These are phyloP conservation scores for Sclerotinia glacialis DNA, from an alignment of 2,329 filamentous ascomycete genomes.

Conservation along the genomic window DNA sequence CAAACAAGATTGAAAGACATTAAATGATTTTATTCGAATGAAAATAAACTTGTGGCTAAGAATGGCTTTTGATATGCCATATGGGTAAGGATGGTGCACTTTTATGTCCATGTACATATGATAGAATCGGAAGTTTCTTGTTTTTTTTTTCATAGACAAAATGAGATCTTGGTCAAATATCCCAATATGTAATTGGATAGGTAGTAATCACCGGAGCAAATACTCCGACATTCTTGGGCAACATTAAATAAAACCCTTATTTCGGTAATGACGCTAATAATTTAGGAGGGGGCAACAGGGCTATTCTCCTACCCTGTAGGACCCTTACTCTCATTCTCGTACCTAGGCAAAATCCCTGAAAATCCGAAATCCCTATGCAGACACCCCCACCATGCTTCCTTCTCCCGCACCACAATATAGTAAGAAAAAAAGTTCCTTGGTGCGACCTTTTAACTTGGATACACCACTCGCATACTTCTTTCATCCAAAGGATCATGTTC, in stretches of 20 bases:
- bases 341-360: slow-evolving; percentile 1
- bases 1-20: background rate
- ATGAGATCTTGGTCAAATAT: too few species aligned
- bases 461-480: slow-evolving; percentile 9
- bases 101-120: too few species aligned
- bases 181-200: background rate
- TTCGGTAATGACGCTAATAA: background rate
- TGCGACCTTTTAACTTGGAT: slow-evolving; percentile 17
- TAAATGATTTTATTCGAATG: background rate
- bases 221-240: background rate
- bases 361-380: background rate
- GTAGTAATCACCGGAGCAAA: slow-evolving; percentile 8
- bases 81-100: too few species aligned
- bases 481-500: slow-evolving; percentile 18
- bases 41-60: background rate
- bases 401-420: slow-evolving; percentile 2
- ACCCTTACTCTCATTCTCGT: background rate
- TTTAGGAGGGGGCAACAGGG: background rate
- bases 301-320: background rate
- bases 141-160: too few species aligned
- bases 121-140: too few species aligned
- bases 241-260: background rate
- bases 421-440: background rate
- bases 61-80: background rate
- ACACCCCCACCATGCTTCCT: slow-evolving; percentile 7